phyloP scores from a whole-genome alignment of 345 rosid species.

The Balakata baccata region DNA sequence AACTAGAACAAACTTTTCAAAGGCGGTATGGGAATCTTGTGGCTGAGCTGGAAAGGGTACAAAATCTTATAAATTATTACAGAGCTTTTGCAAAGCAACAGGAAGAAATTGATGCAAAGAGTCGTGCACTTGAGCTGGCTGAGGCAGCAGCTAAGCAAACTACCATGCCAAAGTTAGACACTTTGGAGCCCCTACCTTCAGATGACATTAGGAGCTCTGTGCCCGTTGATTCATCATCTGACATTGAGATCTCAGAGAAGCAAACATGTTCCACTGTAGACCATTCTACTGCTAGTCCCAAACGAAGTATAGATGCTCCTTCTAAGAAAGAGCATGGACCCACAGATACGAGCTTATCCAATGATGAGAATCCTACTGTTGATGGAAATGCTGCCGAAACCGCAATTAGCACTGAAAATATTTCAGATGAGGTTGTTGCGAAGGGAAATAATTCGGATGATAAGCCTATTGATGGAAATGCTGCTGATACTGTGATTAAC shows the following conservation, averaged over 20 bases:
- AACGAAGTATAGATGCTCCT: conserved; percentile 22
- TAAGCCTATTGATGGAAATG: conserved; percentile 23
- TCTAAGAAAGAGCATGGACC: conserved; percentile 15
- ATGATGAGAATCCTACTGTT: conserved; percentile 11
- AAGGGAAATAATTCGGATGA: conserved; percentile 19
- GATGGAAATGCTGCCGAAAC: conserved; percentile 12
- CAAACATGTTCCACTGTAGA: conserved; percentile 14
- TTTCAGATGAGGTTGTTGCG: neutral
- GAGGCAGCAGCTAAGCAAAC: conserved; percentile 28
- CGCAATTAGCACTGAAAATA: conserved; percentile 6
- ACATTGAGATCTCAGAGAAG: conserved; percentile 8
- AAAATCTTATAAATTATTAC: conserved; percentile 37
- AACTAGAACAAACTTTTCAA: conserved; percentile 72
- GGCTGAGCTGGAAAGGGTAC: conserved; percentile 57
- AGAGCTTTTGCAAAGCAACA: conserved; percentile 53
- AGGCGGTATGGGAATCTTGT: conserved; percentile 61
- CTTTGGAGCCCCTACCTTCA: conserved; percentile 19
- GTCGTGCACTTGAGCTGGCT: conserved; percentile 28
- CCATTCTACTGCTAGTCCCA: neutral
- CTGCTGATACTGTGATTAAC: conserved; percentile 11
- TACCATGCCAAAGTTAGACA: conserved; percentile 20
- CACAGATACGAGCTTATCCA: conserved; percentile 18
- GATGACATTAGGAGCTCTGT: conserved; percentile 19
- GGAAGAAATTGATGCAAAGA: conserved; percentile 47
- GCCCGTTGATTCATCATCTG: conserved; percentile 23